Evolutionary conservation across 306 rosid genomes (phyloP), one percentile per base, ranked within the genome.

Genomic region (Lagenaria siceraria): DNA sequence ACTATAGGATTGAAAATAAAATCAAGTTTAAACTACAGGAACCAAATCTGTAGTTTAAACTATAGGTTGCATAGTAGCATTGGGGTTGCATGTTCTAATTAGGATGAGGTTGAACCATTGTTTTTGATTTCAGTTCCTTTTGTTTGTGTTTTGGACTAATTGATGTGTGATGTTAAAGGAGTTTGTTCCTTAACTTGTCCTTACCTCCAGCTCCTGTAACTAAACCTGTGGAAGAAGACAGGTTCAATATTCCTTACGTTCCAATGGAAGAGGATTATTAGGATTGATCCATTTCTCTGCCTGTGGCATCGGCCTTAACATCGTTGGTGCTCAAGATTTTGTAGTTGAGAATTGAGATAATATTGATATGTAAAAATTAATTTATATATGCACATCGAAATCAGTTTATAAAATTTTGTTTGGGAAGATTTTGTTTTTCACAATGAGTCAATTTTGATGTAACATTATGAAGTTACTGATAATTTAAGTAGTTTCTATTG

Each of bases 241-340:
- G 90, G 84, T 89, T 86, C 51, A 90, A 94, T 79, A 85, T 94
- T 85, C 98, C 97, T 77, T 89, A 85, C 10, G 94, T 94, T 59
- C 96, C 97, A n/a, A 94, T 94, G 98, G 98, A 94, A 82, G 89
- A 88, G 79, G 89, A 64, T n/a, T 64, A 64, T n/a, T 64, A 33
- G 22, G 17, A 88, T 80, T 86, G 64, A 82, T 15, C 38, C 8
- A n/a, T 65, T 19, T 3, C 29, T 38, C 24, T 63, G 17, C 73
- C n/a, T 10, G 14, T 64, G 27, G 48, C 48, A 64, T 35, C 27
- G 4, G 14, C 8, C 4, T 62, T 42, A 29, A 14, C 68, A 61
- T 31, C 27, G 51, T 66, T 66, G 73, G 52, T 66, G 29, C 73
- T 38, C 73, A 10, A 66, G 52, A 5, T 66, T 66, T 66, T 66